These are phyloP conservation scores for Colletotrichum eleusines DNA, from an alignment of 2,329 filamentous ascomycete species.

Conservation along the genomic window DNA sequence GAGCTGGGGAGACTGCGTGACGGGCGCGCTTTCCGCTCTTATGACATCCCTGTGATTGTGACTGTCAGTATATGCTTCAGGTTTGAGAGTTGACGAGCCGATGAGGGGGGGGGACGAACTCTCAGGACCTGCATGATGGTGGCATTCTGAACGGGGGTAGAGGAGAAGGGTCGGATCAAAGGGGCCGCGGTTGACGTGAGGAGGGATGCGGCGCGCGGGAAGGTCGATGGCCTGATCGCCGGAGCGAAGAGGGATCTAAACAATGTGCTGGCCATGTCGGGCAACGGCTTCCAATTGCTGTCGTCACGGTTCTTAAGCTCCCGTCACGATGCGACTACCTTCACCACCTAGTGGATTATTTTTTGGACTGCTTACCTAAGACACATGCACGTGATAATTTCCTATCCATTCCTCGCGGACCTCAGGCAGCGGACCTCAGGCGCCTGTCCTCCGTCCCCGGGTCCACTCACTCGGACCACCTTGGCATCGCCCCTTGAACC, in stretches of 20 bases:
- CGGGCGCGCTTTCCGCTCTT: slow-evolving; percentile 79
- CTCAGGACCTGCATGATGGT: slow-evolving; percentile 81
- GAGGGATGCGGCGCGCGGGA: slow-evolving; percentile 39
- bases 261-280: slow-evolving; percentile 51
- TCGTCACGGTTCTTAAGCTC: slow-evolving; percentile 17
- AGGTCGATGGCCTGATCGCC: slow-evolving; percentile 45
- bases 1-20: slow-evolving; percentile 88
- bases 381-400: background rate
- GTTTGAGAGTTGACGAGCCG: background rate
- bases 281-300: slow-evolving; percentile 30
- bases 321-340: slow-evolving; percentile 14
- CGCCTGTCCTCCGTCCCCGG: slow-evolving; percentile 30
- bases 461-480: slow-evolving; percentile 30
- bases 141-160: slow-evolving; percentile 66
- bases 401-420: background rate
- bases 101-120: slow-evolving; percentile 49
- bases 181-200: slow-evolving; percentile 36
- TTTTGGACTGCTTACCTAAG: slow-evolving; percentile 37
- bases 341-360: slow-evolving; percentile 4
- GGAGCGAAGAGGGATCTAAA: slow-evolving; percentile 51
- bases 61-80: background rate
- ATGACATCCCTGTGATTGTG: slow-evolving; percentile 73
- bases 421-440: slow-evolving; percentile 23
- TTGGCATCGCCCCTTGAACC: slow-evolving; percentile 19
- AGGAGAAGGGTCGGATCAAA: slow-evolving; percentile 64